Evolutionary conservation across 2,329 filamentous ascomycete species (phyloP).

Genomic region (Phialophora chinensis): DNA sequence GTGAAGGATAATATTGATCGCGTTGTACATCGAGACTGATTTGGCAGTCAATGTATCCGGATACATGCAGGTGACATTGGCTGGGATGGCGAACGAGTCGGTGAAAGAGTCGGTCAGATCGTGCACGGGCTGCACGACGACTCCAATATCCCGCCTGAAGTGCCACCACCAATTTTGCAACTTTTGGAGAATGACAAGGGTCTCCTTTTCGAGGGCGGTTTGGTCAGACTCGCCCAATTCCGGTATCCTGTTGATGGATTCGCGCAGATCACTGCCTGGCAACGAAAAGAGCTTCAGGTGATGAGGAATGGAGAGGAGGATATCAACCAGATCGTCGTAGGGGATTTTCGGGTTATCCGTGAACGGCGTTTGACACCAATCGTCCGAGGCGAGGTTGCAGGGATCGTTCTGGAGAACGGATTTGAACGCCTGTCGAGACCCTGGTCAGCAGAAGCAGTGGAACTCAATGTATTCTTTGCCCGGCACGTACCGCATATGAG

Average conservation of each 20-base stretch:
- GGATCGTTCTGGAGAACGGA: constrained; percentile 12
- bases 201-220: constrained; percentile 7
- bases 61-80: not conserved
- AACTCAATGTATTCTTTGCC: too few relatives aligned
- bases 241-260: constrained; percentile 1
- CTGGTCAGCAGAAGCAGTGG: not conserved
- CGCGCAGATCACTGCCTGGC: constrained; percentile 2
- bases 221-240: not conserved
- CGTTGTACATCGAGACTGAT: constrained; percentile 14
- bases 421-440: constrained; percentile 1
- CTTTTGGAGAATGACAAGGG: not conserved
- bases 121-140: not conserved
- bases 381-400: constrained; percentile 8
- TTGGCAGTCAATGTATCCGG: constrained; percentile 17
- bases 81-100: not conserved
- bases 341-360: constrained; percentile 13
- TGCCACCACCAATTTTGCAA: constrained; percentile 19
- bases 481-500: constrained; percentile 13
- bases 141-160: not conserved
- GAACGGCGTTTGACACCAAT: constrained; percentile 18
- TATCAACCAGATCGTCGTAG: constrained; percentile 16
- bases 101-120: too few relatives aligned
- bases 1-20: constrained; percentile 8
- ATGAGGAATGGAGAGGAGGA: constrained; percentile 14
- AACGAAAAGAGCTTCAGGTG: constrained; percentile 7